Base-by-base conservation (phyloP, 805 yeast species). In the Candida nitratophila region DNA sequence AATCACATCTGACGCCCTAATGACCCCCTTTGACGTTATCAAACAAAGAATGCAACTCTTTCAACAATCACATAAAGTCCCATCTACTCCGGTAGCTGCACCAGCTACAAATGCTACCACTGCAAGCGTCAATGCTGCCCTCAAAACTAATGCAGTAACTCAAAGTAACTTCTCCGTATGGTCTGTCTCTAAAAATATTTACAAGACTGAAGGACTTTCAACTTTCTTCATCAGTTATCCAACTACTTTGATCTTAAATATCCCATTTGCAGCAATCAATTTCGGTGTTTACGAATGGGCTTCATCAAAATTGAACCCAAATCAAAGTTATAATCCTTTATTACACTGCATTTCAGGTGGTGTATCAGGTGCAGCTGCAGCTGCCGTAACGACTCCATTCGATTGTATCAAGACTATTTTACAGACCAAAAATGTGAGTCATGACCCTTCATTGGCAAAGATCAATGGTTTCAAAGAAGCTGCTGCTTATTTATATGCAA, bases 11-110 rank as follows among this genome's bases (percentile, higher is more conserved):
- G 98, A 91, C 64, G 96, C 96, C 2, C 71, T 93, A 52, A 91
- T 91, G 98, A 91, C 93, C 50, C 99, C 99, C 27, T 91, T 91
- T 57, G 99, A 91, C 59, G 95, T 91, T 24, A 69, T 93, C 45
- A 91, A 91, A 62, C 99, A 91, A 68, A 76, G 98, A 65, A 89
- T 91, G 96, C 99, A 91, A 65, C 66, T 70, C 12, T 12, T 17
- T 16, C 37, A 40, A 11, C 40, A 44, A 40, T 21, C 55, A 24
- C 41, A 35, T 24, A 49, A 51, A 39, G 48, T 48, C 12, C 16
- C 49, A 16, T 29, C 47, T n/a, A 16, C 40, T 3, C 24, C 39
- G 3, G 16, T 47, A 12, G 36, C 47, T 11, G 39, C 40, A 16
- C 24, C 21, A 24, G 29, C 30, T 3, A 6, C 31, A 11, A 21